These are phyloP conservation scores for Huntiella savannae DNA, from an alignment of 2,329 filamentous ascomycete species.

Conservation along the genomic window DNA sequence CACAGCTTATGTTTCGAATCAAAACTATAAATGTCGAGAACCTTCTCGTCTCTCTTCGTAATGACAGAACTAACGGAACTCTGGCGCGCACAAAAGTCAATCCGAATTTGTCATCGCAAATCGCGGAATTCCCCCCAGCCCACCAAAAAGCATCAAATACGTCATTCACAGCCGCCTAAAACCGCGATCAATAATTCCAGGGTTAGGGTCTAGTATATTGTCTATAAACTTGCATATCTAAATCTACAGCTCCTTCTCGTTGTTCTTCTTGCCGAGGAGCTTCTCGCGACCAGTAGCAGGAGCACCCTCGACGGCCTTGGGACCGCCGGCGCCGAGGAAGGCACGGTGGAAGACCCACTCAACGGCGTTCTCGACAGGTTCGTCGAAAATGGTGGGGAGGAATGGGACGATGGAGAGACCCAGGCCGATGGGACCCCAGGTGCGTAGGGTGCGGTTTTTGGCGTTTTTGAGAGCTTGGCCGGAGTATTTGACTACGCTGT, in stretches of 20 bases:
- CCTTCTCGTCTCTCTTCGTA: too few relatives aligned
- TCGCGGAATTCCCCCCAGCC: neutral
- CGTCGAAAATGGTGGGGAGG: slow-evolving; percentile 68
- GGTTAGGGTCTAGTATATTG: neutral
- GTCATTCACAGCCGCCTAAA: too few relatives aligned
- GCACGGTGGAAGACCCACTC: slow-evolving; percentile 78
- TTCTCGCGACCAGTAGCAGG: slow-evolving; percentile 32
- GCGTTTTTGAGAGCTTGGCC: slow-evolving; percentile 66
- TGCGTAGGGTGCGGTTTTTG: slow-evolving; percentile 58
- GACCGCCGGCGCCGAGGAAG: slow-evolving; percentile 54
- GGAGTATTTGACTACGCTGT: slow-evolving; percentile 79
- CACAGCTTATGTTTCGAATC: too few relatives aligned
- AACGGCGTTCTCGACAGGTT: slow-evolving; percentile 80
- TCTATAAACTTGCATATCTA: neutral
- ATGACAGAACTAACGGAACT: too few relatives aligned
- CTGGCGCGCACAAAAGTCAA: too few relatives aligned
- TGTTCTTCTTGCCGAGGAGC: slow-evolving; percentile 23
- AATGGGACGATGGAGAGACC: slow-evolving; percentile 62
- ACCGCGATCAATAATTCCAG: too few relatives aligned
- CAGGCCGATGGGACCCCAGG: slow-evolving; percentile 80
- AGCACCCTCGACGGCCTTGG: slow-evolving; percentile 33
- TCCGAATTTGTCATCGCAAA: too few relatives aligned
- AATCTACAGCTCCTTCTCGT: slow-evolving; percentile 25
- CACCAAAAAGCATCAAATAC: neutral
- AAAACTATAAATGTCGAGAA: too few relatives aligned